Percentiles rank a stretch among this genome's conserved stretches.
Evolutionary conservation across 306 rosid genomes (phyloP).

Genomic region (Hippophae rhamnoides): DNA sequence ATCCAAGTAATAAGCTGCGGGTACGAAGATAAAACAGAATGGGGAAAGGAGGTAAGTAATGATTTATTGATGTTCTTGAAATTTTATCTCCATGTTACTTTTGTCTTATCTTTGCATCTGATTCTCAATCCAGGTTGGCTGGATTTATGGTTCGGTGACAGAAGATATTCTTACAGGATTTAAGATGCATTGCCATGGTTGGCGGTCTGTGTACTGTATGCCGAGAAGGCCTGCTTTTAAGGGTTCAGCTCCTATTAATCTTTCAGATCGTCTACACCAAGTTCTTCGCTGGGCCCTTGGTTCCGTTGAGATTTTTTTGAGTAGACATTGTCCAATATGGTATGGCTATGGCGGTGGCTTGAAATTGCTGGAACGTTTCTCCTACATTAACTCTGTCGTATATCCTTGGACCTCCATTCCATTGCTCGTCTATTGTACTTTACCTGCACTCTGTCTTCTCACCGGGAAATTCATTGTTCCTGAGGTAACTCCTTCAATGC

Average conservation of each 20-base stretch:
- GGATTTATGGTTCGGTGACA: conserved; percentile 98
- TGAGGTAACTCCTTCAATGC: conserved; percentile 46
- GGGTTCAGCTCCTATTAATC: conserved; percentile 95
- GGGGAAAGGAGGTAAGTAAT: conserved; percentile 88
- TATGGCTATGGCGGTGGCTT: conserved; percentile 91
- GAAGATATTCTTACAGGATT: conserved; percentile 98
- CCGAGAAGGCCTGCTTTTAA: conserved; percentile 88
- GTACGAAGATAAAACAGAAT: conserved; percentile 89
- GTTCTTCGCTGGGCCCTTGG: conserved; percentile 98
- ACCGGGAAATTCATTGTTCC: conserved; percentile 92
- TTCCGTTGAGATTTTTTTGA: conserved; percentile 89
- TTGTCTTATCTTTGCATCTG: conserved; percentile 6
- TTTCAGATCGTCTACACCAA: conserved; percentile 91
- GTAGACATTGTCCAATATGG: conserved; percentile 93
- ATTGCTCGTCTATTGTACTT: conserved; percentile 75
- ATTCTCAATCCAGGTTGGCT: conserved; percentile 65
- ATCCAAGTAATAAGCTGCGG: conserved; percentile 97
- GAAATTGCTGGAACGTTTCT: conserved; percentile 74
- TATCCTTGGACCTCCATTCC: conserved; percentile 94
- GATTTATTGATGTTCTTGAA: background rate
- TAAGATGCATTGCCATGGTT: conserved; percentile 99
- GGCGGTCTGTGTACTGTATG: conserved; percentile 95
- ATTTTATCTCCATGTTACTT: conserved; percentile 5
- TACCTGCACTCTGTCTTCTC: conserved; percentile 90
- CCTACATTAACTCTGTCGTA: conserved; percentile 80